These are phyloP conservation scores for Fusarium sp. DNA, from an alignment of 2,329 filamentous ascomycete genomes.

Conservation along the genomic window DNA sequence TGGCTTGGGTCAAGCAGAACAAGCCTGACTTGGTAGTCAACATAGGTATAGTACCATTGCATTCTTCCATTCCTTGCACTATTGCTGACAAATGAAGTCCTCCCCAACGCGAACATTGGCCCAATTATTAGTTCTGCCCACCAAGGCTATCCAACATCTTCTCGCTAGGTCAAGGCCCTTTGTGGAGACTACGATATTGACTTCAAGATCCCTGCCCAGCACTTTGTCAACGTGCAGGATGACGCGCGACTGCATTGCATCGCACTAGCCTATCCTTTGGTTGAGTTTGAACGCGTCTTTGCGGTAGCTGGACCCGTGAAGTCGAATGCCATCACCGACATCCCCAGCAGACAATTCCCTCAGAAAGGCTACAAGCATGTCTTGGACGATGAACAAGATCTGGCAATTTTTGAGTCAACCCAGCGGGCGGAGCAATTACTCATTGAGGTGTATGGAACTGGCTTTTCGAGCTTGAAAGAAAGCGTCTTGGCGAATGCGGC, in stretches of 20 bases:
- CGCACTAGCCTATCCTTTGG: not conserved
- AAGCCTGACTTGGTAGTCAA: not conserved
- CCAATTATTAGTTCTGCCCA: not conserved
- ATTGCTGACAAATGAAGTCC: not conserved
- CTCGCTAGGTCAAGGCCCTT: not conserved
- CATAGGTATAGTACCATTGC: not conserved
- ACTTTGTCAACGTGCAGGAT: not conserved
- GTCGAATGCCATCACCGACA: not conserved
- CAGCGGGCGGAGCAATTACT: not conserved
- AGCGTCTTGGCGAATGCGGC: not conserved
- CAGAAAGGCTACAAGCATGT: not conserved
- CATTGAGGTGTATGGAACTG: not conserved
- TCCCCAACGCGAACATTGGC: not conserved
- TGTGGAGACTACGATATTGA: not conserved
- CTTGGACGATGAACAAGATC: not conserved
- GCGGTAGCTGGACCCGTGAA: not conserved
- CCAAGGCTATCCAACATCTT: constrained; percentile 5
- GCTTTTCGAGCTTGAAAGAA: not conserved
- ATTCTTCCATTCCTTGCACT: not conserved
- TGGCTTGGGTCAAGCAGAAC: not conserved
- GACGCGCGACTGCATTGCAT: not conserved
- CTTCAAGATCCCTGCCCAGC: not conserved
- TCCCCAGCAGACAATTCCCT: not conserved
- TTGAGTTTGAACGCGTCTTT: not conserved
- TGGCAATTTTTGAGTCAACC: not conserved